Conservation (phyloP, 1,284 basidiomycete genomes). For the Amylostereum areolatum region DNA sequence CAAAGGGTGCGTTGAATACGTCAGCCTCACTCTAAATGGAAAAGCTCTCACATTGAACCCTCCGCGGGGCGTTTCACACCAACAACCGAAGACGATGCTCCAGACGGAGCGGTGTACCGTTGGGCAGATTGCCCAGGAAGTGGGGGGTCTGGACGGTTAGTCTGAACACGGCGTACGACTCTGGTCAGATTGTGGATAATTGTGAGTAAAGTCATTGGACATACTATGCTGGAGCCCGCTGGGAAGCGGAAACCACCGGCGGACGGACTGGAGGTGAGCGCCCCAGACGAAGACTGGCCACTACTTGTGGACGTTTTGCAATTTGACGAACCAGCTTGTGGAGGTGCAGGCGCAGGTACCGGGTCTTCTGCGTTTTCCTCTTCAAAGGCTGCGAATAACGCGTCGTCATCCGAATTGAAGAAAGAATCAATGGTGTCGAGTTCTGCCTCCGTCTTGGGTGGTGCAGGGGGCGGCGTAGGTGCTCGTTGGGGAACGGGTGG, state of each 20-base stretch:
- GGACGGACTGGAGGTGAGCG: constrained; percentile 29
- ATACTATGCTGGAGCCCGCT: constrained; percentile 30
- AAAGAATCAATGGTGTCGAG: constrained; percentile 33
- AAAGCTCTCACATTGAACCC: constrained; percentile 3
- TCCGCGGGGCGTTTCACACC: constrained; percentile 15
- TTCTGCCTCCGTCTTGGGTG: constrained; percentile 6
- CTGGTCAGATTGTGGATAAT: constrained; percentile 1
- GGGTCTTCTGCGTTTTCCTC: background rate
- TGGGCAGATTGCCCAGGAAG: background rate
- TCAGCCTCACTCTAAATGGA: background rate
- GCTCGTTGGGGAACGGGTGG: background rate
- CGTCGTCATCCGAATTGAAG: constrained; percentile 59
- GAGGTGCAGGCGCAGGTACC: background rate
- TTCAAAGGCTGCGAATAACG: constrained; percentile 45
- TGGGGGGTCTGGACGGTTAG: constrained; percentile 1
- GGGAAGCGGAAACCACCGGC: constrained; percentile 51
- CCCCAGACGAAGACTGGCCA: constrained; percentile 10
- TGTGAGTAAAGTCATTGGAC: constrained; percentile 4
- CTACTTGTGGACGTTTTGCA: constrained; percentile 5
- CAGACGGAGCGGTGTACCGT: constrained; percentile 1
- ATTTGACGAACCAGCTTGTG: constrained; percentile 1
- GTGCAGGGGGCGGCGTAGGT: background rate
- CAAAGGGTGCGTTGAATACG: background rate
- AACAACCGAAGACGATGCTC: constrained; percentile 1
- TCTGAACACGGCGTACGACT: background rate